Evolutionary conservation across 1,139 yeast species (phyloP).

Genomic region (Kluyveromyces sp.): DNA sequence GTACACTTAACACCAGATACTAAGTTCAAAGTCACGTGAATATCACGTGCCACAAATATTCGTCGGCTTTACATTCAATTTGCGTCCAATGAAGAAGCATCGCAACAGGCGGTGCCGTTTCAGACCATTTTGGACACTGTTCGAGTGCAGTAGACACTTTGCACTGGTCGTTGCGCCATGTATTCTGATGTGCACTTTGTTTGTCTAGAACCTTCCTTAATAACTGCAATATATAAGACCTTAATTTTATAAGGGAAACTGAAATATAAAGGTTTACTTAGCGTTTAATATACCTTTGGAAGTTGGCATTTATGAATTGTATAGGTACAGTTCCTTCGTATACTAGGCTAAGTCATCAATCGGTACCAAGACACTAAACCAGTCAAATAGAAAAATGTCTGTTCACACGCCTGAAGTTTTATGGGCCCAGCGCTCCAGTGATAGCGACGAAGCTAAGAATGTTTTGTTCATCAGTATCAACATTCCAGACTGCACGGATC

Average conservation of each 20-base stretch:
- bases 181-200: neutral
- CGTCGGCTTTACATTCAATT: too few species aligned
- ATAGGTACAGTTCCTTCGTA: neutral
- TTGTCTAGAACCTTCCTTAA: constrained; percentile 4
- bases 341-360: too few species aligned
- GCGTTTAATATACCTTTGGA: too few species aligned
- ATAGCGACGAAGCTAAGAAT: constrained; percentile 63
- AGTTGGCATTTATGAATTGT: neutral
- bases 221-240: too few species aligned
- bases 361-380: neutral
- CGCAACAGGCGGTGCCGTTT: too few species aligned
- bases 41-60: neutral
- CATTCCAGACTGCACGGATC: constrained; percentile 61
- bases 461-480: constrained; percentile 66
- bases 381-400: too few species aligned
- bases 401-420: constrained; percentile 41
- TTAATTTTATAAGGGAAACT: neutral
- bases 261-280: neutral
- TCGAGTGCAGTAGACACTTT: too few species aligned
- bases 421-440: constrained; percentile 96
- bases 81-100: too few species aligned
- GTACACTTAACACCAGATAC: too few species aligned
- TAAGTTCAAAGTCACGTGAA: too few species aligned
- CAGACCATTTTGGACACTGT: too few species aligned
- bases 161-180: too few species aligned